Conservation (phyloP, 1,284 basidiomycete genomes). For the Leccinum griseonigrum region DNA sequence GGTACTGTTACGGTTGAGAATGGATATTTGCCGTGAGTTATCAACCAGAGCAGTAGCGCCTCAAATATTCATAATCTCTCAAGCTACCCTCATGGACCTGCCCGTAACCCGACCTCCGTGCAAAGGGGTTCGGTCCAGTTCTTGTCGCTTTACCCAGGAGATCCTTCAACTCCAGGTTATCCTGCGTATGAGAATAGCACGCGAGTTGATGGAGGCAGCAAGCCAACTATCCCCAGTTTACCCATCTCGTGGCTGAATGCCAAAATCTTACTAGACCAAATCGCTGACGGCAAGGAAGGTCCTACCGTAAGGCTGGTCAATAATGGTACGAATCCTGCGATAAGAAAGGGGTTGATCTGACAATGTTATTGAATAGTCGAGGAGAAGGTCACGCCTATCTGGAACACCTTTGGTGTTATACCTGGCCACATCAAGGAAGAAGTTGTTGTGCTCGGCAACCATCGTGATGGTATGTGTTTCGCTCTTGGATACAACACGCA, state of each 20-base stretch:
- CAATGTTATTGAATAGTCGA: slow-evolving; percentile 37
- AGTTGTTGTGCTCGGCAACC: slow-evolving; percentile 73
- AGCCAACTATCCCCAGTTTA: slow-evolving; percentile 68
- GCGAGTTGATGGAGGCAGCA: slow-evolving; percentile 53
- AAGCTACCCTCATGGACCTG: slow-evolving; percentile 68
- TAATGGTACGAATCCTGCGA: slow-evolving; percentile 35
- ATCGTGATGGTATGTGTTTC: slow-evolving; percentile 58
- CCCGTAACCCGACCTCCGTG: slow-evolving; percentile 65
- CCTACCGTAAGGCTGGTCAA: slow-evolving; percentile 45
- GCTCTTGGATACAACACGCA: background rate
- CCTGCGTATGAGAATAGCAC: slow-evolving; percentile 76
- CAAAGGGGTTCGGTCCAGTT: slow-evolving; percentile 78
- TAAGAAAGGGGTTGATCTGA: slow-evolving; percentile 5
- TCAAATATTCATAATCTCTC: background rate
- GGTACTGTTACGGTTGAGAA: slow-evolving; percentile 65
- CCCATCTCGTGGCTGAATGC: slow-evolving; percentile 57
- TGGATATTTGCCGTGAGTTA: slow-evolving; percentile 48
- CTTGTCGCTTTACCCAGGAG: slow-evolving; percentile 65
- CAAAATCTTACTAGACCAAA: slow-evolving; percentile 44
- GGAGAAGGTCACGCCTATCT: slow-evolving; percentile 45
- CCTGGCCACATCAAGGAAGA: slow-evolving; percentile 76
- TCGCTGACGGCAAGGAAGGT: slow-evolving; percentile 35
- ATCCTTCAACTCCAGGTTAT: slow-evolving; percentile 68
- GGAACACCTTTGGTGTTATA: slow-evolving; percentile 75
- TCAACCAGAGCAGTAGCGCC: slow-evolving; percentile 5